A percentile compares a stretch with the other conserved stretches of the same genome.
These are phyloP conservation scores for Metschnikowia bowlesiae DNA, from an alignment of 805 yeast species.

Conservation along the genomic window DNA sequence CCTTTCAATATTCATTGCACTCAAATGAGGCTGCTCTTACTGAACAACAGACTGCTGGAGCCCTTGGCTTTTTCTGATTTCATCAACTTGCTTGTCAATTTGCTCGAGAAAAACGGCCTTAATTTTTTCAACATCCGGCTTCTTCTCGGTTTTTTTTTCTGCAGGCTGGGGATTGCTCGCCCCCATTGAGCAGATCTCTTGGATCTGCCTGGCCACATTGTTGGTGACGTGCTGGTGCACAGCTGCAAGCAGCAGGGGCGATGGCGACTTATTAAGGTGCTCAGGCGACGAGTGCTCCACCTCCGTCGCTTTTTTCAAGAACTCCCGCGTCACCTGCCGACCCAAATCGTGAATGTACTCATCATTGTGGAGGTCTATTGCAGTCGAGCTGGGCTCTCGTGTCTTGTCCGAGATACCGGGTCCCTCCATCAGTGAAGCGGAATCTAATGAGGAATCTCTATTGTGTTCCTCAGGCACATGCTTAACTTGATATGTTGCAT, in stretches of 20 bases:
- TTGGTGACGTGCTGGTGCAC: conserved; percentile 29
- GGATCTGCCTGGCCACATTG: conserved; percentile 29
- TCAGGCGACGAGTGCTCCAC: conserved; percentile 19
- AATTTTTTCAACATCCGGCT: conserved; percentile 17
- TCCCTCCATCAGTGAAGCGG: background rate
- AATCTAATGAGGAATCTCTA: background rate
- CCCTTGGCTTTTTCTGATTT: conserved; percentile 12
- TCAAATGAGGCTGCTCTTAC: background rate
- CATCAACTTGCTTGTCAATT: conserved; percentile 26
- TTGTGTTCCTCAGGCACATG: background rate
- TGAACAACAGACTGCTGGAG: conserved; percentile 1
- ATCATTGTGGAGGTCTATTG: background rate
- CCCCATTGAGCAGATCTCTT: conserved; percentile 10
- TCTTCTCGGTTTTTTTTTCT: background rate
- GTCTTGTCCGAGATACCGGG: background rate
- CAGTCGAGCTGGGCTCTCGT: background rate
- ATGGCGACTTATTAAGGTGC: conserved; percentile 4
- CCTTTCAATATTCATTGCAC: too few relatives aligned
- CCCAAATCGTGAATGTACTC: conserved; percentile 31
- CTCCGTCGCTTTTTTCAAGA: conserved; percentile 30
- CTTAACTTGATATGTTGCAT: background rate
- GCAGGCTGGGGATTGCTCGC: conserved; percentile 7
- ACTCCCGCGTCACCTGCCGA: conserved; percentile 29
- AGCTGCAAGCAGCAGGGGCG: conserved; percentile 16
- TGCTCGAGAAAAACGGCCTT: conserved; percentile 23